Evolutionary conservation across 2,329 filamentous ascomycete species (phyloP), one percentile per base, ranked within the genome.

Genomic region (Nemania sp.): DNA sequence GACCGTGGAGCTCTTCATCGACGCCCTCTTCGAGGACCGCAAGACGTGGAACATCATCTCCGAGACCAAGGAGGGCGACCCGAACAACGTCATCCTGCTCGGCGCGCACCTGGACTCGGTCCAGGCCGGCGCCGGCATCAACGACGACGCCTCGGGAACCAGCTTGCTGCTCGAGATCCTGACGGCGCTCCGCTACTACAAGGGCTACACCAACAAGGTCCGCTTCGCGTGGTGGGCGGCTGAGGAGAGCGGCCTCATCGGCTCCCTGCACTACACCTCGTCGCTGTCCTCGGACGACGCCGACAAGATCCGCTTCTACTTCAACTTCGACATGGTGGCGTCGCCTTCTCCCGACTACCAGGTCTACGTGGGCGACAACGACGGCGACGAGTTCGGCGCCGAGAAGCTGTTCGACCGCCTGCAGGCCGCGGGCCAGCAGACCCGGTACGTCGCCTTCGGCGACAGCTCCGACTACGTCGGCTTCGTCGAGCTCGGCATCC

Each of bases 251-350:
- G 78, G 78, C n/a, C 71, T 80, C 15, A 63, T 78, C 48, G 79
- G 79, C n/a, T 79, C 78, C 5, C 67, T 75, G 18, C 72, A 78
- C 70, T 80, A 80, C 59, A 75, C 72, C 1, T 59, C 69, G 13
- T 69, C 71, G 6, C 73, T 80, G 29, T 68, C 72, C 11, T 67
- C 72, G 20, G 68, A 70, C 1, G 76, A 80, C 46, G 73, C 74
- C 0, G 77, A 83, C 62, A 86, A 85, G 73, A 85, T 90, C 68
- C 79, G 82, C 2, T 84, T 89, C 34, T 88, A 89, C 77, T 83
- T 89, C 71, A 88, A 90, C 77, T 89, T 87, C 68, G 87, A 90
- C 74, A 90, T 90, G 88, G 87, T 90, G 57, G 79, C 76, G n/a
- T 80, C 78, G 15, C 72, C 73, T 3, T 67, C 70, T n/a, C 75